phyloP scores from a whole-genome alignment of 78 protist species.

The Dictyostelium purpureum region DNA sequence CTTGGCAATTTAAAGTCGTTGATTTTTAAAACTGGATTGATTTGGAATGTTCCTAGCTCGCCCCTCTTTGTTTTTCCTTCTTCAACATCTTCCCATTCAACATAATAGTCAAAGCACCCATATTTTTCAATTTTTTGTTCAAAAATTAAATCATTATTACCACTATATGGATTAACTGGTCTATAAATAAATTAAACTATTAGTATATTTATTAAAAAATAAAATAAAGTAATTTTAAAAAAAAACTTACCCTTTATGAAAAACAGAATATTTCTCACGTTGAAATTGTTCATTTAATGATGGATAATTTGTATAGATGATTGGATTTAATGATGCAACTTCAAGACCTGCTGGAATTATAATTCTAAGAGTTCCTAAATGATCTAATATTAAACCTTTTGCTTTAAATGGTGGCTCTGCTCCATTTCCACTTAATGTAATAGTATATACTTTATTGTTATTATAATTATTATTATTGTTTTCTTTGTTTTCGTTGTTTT shows the following conservation, averaged over 20 bases:
- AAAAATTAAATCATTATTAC: conserved; percentile 46
- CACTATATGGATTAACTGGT: background rate
- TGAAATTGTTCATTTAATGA: background rate
- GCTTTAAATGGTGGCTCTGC: conserved; percentile 52
- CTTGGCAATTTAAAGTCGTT: conserved; percentile 6
- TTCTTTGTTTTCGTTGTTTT: background rate
- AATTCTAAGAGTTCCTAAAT: conserved; percentile 35
- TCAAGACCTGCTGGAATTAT: conserved; percentile 51
- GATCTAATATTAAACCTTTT: conserved; percentile 32
- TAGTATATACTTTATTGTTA: background rate
- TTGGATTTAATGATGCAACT: conserved; percentile 14
- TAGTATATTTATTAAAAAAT: background rate
- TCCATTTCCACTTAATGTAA: conserved; percentile 63
- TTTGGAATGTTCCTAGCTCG: conserved; percentile 33
- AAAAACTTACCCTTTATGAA: conserved; percentile 9
- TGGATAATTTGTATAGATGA: conserved; percentile 51
- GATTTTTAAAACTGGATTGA: conserved; percentile 32
- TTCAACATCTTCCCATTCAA: conserved; percentile 20
- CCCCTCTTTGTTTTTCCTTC: background rate
- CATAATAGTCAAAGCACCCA: conserved; percentile 73
- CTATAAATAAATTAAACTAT: background rate
- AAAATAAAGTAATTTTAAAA: background rate
- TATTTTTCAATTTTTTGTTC: conserved; percentile 12
- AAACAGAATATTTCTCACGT: conserved; percentile 1
- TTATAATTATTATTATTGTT: background rate